phyloP scores from a whole-genome alignment of 805 yeast genomes.

The Pichia cabralensis region DNA sequence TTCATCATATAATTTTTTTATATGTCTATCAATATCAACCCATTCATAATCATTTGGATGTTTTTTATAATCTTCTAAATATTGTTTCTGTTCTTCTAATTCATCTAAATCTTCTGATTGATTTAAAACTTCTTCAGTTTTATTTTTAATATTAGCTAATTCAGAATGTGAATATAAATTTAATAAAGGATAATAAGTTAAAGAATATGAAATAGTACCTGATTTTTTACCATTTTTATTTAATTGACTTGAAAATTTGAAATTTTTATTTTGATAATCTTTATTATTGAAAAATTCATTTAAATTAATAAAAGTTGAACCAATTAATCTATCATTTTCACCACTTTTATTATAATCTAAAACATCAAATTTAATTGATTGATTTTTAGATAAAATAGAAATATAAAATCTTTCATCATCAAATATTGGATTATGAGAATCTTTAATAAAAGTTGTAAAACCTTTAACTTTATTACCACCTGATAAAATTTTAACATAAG shows the following conservation, averaged over 20 bases:
- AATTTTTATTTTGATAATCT: slow-evolving; percentile 9
- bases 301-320: slow-evolving; percentile 36
- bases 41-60: slow-evolving; percentile 59
- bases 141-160: slow-evolving; percentile 34
- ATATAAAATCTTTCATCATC: slow-evolving; percentile 49
- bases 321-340: slow-evolving; percentile 51
- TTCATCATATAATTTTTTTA: slow-evolving; percentile 11
- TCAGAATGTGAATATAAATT: slow-evolving; percentile 57
- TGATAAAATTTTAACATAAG: slow-evolving; percentile 51
- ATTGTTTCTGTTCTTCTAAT: slow-evolving; percentile 35
- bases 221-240: slow-evolving; percentile 17
- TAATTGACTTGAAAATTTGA: slow-evolving; percentile 6
- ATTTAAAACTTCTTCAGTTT: slow-evolving; percentile 29
- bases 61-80: slow-evolving; percentile 42
- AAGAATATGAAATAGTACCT: slow-evolving; percentile 43
- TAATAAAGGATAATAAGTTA: slow-evolving; percentile 56
- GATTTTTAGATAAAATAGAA: slow-evolving; percentile 52
- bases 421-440: slow-evolving; percentile 47
- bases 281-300: slow-evolving; percentile 6
- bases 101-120: slow-evolving; percentile 32
- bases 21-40: slow-evolving; percentile 36
- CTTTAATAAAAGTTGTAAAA: slow-evolving; percentile 43
- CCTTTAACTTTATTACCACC: slow-evolving; percentile 51
- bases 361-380: slow-evolving; percentile 46
- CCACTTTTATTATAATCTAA: slow-evolving; percentile 59